Percentiles rank a stretch among this genome's conserved stretches.
These are phyloP conservation scores for Pseudocercospora pini-densiflorae DNA, from an alignment of 2,329 filamentous ascomycete species.

Conservation along the genomic window DNA sequence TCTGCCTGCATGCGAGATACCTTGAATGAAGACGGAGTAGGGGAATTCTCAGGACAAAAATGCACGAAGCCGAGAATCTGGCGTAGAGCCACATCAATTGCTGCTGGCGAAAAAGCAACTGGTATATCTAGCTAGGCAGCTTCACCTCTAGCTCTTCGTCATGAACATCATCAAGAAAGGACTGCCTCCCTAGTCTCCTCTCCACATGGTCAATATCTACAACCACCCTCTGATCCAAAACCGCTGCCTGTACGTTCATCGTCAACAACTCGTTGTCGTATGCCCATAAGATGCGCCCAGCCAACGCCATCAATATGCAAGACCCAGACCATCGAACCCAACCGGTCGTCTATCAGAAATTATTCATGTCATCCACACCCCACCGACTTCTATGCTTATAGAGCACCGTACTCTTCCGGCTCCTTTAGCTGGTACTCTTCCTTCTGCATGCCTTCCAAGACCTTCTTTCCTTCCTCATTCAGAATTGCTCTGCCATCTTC, in stretches of 20 bases:
- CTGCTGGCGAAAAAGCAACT: neutral
- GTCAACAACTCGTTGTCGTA: too few relatives aligned
- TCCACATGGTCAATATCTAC: neutral
- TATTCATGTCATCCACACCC: neutral
- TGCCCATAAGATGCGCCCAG: neutral
- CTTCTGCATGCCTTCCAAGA: slow-evolving; percentile 60
- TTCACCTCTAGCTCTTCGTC: neutral
- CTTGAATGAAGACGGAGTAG: too few relatives aligned
- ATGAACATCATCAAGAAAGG: neutral
- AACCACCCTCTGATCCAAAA: neutral
- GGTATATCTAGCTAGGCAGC: neutral
- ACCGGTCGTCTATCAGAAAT: neutral
- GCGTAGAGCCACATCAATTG: neutral
- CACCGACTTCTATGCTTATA: slow-evolving; percentile 20
- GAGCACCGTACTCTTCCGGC: slow-evolving; percentile 46
- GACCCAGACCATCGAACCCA: neutral
- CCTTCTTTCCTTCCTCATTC: slow-evolving; percentile 64
- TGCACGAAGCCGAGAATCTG: neutral
- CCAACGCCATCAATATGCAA: slow-evolving; percentile 9
- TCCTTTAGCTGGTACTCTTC: slow-evolving; percentile 55
- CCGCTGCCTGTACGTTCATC: neutral
- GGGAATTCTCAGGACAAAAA: too few relatives aligned
- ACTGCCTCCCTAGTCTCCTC: neutral
- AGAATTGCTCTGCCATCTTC: slow-evolving; percentile 65
- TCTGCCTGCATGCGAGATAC: too few relatives aligned